Evolutionary conservation across 352 stramenopile species (phyloP).

Genomic region (Plasmopara halstedii): DNA sequence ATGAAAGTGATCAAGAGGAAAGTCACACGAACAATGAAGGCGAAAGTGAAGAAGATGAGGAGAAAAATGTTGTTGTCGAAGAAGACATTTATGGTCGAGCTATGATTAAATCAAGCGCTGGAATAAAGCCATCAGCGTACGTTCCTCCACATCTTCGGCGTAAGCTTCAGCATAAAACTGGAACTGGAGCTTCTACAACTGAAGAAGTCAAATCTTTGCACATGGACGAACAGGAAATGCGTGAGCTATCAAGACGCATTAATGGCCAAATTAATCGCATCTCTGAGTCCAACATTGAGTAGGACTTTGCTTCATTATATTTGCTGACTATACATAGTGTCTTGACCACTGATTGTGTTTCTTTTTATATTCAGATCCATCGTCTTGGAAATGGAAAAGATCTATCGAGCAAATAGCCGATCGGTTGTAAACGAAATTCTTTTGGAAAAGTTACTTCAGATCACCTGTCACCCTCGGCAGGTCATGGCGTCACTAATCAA

Average conservation of each 20-base stretch:
- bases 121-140: slow-evolving; percentile 55
- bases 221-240: slow-evolving; percentile 68
- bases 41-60: slow-evolving; percentile 14
- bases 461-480: slow-evolving; percentile 48
- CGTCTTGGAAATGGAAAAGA: slow-evolving; percentile 68
- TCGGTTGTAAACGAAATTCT: slow-evolving; percentile 71
- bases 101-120: slow-evolving; percentile 40
- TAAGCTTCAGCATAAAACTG: slow-evolving; percentile 42
- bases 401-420: slow-evolving; percentile 61
- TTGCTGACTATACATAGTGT: neutral
- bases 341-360: slow-evolving; percentile 3
- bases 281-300: slow-evolving; percentile 89
- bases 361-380: slow-evolving; percentile 37
- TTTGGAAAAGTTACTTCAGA: slow-evolving; percentile 64
- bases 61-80: slow-evolving; percentile 37
- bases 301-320: slow-evolving; percentile 4
- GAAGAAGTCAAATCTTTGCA: slow-evolving; percentile 29
- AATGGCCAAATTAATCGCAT: slow-evolving; percentile 90
- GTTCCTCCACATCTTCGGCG: slow-evolving; percentile 82
- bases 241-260: slow-evolving; percentile 62
- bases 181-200: slow-evolving; percentile 24
- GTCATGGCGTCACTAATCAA: slow-evolving; percentile 80
- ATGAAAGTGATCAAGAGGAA: slow-evolving; percentile 11
- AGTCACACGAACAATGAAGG: slow-evolving; percentile 15
- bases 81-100: slow-evolving; percentile 83